Evolutionary conservation across 371 early-diverging fungal species (phyloP).

Genomic region (Quaeritorhiza haematococci): DNA sequence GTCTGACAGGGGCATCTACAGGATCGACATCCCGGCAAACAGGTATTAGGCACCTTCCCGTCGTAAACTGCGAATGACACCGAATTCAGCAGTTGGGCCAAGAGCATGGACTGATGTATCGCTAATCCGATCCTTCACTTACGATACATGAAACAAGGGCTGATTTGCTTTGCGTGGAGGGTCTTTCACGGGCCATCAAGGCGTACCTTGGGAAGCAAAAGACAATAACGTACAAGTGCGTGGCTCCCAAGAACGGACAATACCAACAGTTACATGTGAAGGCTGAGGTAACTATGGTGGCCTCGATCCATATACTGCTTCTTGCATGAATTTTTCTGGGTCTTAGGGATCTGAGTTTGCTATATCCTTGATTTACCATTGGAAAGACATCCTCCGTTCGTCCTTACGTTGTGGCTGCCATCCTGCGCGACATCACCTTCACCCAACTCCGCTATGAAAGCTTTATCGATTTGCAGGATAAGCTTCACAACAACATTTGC

Average conservation of each 20-base stretch:
- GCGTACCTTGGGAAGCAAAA: slow-evolving; percentile 67
- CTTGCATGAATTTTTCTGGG: not conserved
- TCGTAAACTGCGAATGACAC: too few species aligned
- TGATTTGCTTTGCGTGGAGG: slow-evolving; percentile 93
- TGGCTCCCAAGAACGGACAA: slow-evolving; percentile 54
- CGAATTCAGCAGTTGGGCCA: too few species aligned
- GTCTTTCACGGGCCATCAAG: slow-evolving; percentile 82
- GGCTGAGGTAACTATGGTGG: slow-evolving; percentile 51
- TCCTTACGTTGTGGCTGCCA: slow-evolving; percentile 88
- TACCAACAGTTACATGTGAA: slow-evolving; percentile 63
- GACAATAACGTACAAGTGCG: slow-evolving; percentile 61
- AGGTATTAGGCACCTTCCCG: slow-evolving; percentile 65
- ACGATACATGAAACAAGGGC: slow-evolving; percentile 59
- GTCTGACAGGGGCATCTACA: slow-evolving; percentile 79
- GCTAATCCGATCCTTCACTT: too few species aligned
- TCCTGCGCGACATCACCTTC: slow-evolving; percentile 89
- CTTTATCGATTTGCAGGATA: slow-evolving; percentile 99
- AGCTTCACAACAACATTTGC: slow-evolving; percentile 97
- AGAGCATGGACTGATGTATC: too few species aligned
- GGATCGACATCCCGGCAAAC: slow-evolving; percentile 99
- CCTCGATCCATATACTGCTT: not conserved
- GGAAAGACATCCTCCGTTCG: slow-evolving; percentile 63
- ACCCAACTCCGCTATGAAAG: slow-evolving; percentile 79
- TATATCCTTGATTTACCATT: too few species aligned
- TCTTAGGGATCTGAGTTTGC: not conserved